phyloP scores from a whole-genome alignment of 2,329 filamentous ascomycete genomes.

The Coleophoma cylindrospora region DNA sequence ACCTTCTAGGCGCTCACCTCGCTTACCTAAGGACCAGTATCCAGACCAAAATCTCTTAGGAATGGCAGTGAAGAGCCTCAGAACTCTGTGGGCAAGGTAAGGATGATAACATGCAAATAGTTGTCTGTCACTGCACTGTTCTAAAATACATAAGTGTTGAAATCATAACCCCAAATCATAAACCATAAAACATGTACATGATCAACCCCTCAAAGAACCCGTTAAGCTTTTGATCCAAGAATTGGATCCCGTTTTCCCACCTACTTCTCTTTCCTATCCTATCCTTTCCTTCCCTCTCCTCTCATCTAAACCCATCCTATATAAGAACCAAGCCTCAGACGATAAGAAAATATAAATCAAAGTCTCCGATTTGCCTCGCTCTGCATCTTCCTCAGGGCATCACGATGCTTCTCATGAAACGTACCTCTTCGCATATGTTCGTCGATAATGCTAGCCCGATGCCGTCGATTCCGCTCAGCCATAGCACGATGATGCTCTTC shows the following conservation, averaged over 20 bases:
- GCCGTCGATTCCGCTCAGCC: conserved; percentile 51
- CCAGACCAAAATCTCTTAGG: too few species aligned
- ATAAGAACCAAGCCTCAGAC: not conserved
- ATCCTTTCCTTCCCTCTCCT: not conserved
- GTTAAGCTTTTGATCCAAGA: not conserved
- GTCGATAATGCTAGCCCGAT: conserved; percentile 60
- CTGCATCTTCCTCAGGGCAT: conserved; percentile 79
- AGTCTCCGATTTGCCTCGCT: conserved; percentile 15
- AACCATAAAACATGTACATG: too few species aligned
- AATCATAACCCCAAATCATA: too few species aligned
- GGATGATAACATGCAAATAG: too few species aligned
- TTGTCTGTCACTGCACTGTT: too few species aligned
- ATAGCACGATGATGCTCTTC: conserved; percentile 54
- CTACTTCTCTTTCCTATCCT: not conserved
- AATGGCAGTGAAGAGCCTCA: too few species aligned
- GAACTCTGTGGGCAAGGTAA: too few species aligned
- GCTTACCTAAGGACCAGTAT: too few species aligned
- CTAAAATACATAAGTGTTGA: too few species aligned
- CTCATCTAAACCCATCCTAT: not conserved
- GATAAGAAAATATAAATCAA: not conserved
- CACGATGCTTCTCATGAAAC: conserved; percentile 71
- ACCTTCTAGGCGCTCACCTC: too few species aligned
- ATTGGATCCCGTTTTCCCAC: not conserved
- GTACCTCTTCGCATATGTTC: conserved; percentile 72
- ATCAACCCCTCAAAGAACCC: not conserved